Evolutionary conservation across 192 early-diverging fungal genomes (phyloP).

Genomic region (Thamnidium elegans): DNA sequence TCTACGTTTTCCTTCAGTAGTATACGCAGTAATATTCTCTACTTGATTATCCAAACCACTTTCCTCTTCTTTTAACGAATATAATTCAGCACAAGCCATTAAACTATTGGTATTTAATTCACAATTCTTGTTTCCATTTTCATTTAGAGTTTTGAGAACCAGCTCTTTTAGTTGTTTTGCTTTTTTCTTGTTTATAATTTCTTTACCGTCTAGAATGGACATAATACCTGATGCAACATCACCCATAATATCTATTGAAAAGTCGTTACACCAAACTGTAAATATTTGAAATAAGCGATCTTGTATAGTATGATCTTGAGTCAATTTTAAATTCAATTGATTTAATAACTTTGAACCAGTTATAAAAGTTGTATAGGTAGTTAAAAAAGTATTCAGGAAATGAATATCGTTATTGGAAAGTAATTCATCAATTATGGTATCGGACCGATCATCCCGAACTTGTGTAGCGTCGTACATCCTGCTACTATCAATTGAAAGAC

Average conservation of each 20-base stretch:
- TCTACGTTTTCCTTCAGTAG: not conserved
- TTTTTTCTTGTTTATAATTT: not conserved
- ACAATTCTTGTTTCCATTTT: constrained; percentile 1
- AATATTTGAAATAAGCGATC: constrained; percentile 15
- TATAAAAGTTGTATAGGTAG: constrained; percentile 42
- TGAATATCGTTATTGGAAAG: constrained; percentile 41
- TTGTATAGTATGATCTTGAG: not conserved
- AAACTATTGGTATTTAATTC: not conserved
- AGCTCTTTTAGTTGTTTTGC: not conserved
- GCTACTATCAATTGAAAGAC: not conserved
- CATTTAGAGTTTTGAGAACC: constrained; percentile 13
- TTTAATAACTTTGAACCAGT: constrained; percentile 24
- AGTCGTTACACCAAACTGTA: constrained; percentile 33
- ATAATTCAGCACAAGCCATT: not conserved
- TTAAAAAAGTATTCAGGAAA: constrained; percentile 37
- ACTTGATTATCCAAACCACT: not conserved
- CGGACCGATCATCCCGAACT: constrained; percentile 14
- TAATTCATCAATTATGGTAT: constrained; percentile 56
- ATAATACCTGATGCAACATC: constrained; percentile 34
- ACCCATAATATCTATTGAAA: constrained; percentile 29
- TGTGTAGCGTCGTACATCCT: constrained; percentile 23
- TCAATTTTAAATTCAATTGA: not conserved
- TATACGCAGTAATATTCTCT: constrained; percentile 5
- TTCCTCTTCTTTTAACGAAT: not conserved
- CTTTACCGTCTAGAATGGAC: constrained; percentile 18